Base-by-base conservation (phyloP, 768 basidiomycete species). In the Favolaschia claudopus region DNA sequence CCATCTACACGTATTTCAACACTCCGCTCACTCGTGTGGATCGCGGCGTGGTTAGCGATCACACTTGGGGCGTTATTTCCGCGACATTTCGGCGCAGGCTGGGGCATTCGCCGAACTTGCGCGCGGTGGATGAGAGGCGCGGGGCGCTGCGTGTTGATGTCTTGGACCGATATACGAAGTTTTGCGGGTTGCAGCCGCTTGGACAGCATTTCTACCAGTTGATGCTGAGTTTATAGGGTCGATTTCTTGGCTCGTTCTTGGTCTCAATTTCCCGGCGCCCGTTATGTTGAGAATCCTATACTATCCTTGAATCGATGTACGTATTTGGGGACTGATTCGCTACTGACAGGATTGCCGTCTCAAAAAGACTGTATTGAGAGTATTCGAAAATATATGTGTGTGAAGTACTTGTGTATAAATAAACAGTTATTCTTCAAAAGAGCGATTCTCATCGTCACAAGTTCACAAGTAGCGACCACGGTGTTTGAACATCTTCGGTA, bases 1-100 rank as follows among this genome's bases (percentile, higher is more conserved):
- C 72, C 3, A 69, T 80, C n/a, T 69, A 78, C 45, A 28, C 46
- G 3, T 77, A 74, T 55, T 76, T 77, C 61, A 74, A 76, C 59
- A 60, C 37, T 20, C 70, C 69, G 1, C 44, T 80, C 36, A 70
- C 64, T 7, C 8, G 22, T n/a, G 28, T 17, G 2, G 53, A 63
- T 34, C 28, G 24, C 37, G 44, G 28, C 13, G 3, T 7, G 2
- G 29, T 49, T 7, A 15, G 48, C 17, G 25, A 13, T 37, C 44
- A 17, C 27, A 25, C 45, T 0, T 60, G 58, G 58, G 27, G n/a
- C 4, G 1, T 47, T 20, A 36, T 54, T 12, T 48, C 25, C 1
- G 58, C 53, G 25, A 27, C 58, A 25, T 60, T 31, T n/a, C 17
- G 25, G 10, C 17, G 14, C 4, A 22, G 58, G 1, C 20, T 59